These are phyloP conservation scores for Asterophora lycoperdoides DNA, from an alignment of 768 basidiomycete species.

Conservation along the genomic window DNA sequence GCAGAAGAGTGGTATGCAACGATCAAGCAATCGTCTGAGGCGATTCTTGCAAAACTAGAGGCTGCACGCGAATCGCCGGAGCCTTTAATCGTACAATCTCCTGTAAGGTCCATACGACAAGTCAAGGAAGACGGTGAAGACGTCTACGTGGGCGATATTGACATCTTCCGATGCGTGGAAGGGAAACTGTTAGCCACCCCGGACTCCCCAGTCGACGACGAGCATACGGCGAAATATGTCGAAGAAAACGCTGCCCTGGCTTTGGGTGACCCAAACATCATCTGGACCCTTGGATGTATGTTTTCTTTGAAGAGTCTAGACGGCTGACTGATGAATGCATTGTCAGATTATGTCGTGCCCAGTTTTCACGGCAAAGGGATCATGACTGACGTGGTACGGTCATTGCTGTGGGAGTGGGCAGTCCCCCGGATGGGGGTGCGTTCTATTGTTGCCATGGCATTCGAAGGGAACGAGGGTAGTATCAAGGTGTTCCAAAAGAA, in stretches of 20 bases:
- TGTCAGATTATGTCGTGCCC: slow-evolving; percentile 53
- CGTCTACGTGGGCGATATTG: slow-evolving; percentile 46
- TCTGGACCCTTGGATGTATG: slow-evolving; percentile 62
- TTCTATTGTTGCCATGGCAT: slow-evolving; percentile 40
- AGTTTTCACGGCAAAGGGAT: slow-evolving; percentile 66
- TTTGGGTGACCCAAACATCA: slow-evolving; percentile 49
- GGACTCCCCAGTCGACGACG: slow-evolving; percentile 26
- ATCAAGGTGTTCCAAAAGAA: slow-evolving; percentile 64
- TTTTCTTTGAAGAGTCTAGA: slow-evolving; percentile 1
- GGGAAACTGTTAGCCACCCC: slow-evolving; percentile 14
- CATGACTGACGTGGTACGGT: slow-evolving; percentile 62
- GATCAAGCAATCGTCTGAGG: slow-evolving; percentile 26
- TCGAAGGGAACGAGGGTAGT: slow-evolving; percentile 55
- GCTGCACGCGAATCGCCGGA: slow-evolving; percentile 20
- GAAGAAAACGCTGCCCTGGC: slow-evolving; percentile 38
- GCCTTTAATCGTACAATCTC: slow-evolving; percentile 39
- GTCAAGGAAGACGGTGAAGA: slow-evolving; percentile 54
- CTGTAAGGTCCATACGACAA: slow-evolving; percentile 51
- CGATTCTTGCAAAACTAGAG: slow-evolving; percentile 27
- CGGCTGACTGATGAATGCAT: slow-evolving; percentile 1
- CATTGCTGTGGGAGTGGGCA: slow-evolving; percentile 54
- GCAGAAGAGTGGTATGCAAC: slow-evolving; percentile 26
- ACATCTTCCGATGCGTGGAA: slow-evolving; percentile 29
- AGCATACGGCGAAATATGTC: slow-evolving; percentile 31
- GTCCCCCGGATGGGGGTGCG: slow-evolving; percentile 60